A percentile compares a stretch with the other conserved stretches of the same genome.
Evolutionary conservation across 371 early-diverging fungal genomes (phyloP).

Genomic region (Capniomyces stellatus): DNA sequence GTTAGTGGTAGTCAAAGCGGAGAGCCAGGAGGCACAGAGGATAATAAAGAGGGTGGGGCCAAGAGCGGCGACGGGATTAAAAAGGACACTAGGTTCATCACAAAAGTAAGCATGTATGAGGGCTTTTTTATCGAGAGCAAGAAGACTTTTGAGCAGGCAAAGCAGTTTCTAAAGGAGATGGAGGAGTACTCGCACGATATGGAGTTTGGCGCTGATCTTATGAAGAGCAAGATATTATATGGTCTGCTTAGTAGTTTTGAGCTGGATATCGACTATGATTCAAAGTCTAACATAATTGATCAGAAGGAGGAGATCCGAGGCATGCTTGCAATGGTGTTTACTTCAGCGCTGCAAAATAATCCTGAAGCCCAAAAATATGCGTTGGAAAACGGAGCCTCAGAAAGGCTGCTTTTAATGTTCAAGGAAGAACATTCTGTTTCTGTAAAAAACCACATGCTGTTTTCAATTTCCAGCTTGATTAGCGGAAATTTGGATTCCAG

Average conservation of each 20-base stretch:
- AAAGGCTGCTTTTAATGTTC: slow-evolving; percentile 18
- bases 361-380: slow-evolving; percentile 24
- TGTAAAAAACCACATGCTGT: slow-evolving; percentile 25
- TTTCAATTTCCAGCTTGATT: slow-evolving; percentile 30
- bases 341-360: slow-evolving; percentile 28
- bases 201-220: background rate
- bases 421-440: slow-evolving; percentile 16
- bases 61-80: background rate
- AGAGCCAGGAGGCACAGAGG: background rate
- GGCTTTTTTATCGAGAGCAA: background rate
- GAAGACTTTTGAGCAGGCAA: background rate
- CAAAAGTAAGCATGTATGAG: background rate
- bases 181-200: slow-evolving; percentile 4
- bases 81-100: background rate
- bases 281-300: background rate
- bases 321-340: slow-evolving; percentile 11
- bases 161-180: slow-evolving; percentile 19
- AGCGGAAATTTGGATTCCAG: slow-evolving; percentile 23
- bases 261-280: background rate
- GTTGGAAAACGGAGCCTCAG: slow-evolving; percentile 7
- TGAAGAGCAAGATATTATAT: background rate
- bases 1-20: too few relatives aligned
- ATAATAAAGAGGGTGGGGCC: background rate
- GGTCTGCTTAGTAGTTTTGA: background rate
- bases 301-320: slow-evolving; percentile 4